A percentile compares a stretch with the other conserved stretches of the same genome.
Conservation (phyloP, 1,139 yeast species). For the Geotrichum australiense region DNA sequence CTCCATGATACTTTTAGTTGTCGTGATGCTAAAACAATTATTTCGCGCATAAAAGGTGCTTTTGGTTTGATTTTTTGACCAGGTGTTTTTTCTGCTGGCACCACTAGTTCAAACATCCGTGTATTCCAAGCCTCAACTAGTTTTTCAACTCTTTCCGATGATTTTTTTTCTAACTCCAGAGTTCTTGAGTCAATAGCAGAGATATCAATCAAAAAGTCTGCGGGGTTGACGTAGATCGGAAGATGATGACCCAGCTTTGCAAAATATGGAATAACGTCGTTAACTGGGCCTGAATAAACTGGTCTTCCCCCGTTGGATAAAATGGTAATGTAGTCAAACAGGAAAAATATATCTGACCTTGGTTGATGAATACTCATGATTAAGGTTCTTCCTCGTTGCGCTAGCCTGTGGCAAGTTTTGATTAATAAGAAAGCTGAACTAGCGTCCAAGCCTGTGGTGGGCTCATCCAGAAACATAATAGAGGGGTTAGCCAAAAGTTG, state of each 20-base stretch:
- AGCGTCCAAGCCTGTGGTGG: slow-evolving; percentile 84
- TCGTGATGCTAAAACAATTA: slow-evolving; percentile 49
- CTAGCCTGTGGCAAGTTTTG: slow-evolving; percentile 51
- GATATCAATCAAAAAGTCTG: slow-evolving; percentile 62
- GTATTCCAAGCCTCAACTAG: slow-evolving; percentile 49
- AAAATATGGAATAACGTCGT: slow-evolving; percentile 47
- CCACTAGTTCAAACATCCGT: neutral
- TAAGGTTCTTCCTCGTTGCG: slow-evolving; percentile 61
- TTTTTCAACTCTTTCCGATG: slow-evolving; percentile 41
- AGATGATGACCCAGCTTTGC: slow-evolving; percentile 40
- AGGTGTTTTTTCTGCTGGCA: neutral
- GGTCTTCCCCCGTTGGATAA: slow-evolving; percentile 61
- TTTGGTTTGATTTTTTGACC: slow-evolving; percentile 6
- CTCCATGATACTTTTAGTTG: slow-evolving; percentile 49
- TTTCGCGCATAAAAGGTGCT: slow-evolving; percentile 44
- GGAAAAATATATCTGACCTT: slow-evolving; percentile 60
- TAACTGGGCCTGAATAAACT: slow-evolving; percentile 52
- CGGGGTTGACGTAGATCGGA: slow-evolving; percentile 47
- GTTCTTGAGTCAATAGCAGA: slow-evolving; percentile 58
- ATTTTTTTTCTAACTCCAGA: slow-evolving; percentile 38
- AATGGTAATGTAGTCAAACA: slow-evolving; percentile 68
- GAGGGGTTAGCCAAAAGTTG: slow-evolving; percentile 74
- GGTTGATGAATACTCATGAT: slow-evolving; percentile 82
- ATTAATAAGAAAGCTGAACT: slow-evolving; percentile 63
- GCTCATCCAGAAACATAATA: slow-evolving; percentile 73